Percentiles rank a stretch among this genome's conserved stretches.
phyloP scores from a whole-genome alignment of 2,329 filamentous ascomycete genomes.

The Aspergillus vadensis region DNA sequence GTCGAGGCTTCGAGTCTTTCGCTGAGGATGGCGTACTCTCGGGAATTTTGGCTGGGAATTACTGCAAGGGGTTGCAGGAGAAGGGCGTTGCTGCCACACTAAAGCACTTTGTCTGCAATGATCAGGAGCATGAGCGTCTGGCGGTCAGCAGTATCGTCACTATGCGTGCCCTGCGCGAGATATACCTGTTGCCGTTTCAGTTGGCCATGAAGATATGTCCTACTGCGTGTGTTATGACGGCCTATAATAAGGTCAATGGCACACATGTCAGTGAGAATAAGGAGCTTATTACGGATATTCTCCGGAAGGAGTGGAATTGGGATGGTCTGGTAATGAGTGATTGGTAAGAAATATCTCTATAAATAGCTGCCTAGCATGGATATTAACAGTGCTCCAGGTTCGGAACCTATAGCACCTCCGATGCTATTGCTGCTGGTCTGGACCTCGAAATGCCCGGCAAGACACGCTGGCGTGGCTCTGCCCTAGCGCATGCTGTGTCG shows the following conservation, averaged over 20 bases:
- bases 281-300: conserved; percentile 44
- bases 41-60: conserved; percentile 70
- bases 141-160: conserved; percentile 47
- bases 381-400: conserved; percentile 34
- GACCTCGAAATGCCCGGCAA: conserved; percentile 53
- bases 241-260: conserved; percentile 61
- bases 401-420: conserved; percentile 49
- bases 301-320: conserved; percentile 51
- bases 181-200: conserved; percentile 66
- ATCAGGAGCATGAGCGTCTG: conserved; percentile 50
- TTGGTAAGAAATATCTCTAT: conserved; percentile 34
- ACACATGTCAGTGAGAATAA: conserved; percentile 48
- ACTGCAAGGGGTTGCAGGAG: conserved; percentile 72
- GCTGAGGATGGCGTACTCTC: conserved; percentile 80
- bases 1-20: conserved; percentile 83
- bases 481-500: conserved; percentile 49
- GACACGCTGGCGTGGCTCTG: conserved; percentile 44
- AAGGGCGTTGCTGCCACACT: conserved; percentile 74
- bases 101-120: conserved; percentile 62
- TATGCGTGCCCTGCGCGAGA: conserved; percentile 60
- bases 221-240: conserved; percentile 60
- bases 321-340: conserved; percentile 51
- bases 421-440: conserved; percentile 48
- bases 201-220: conserved; percentile 60
- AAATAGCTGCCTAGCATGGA: no score